A percentile compares a stretch with the other conserved stretches of the same genome.
Evolutionary conservation across 345 rosid species (phyloP).

Genomic region (Populus deltoides): DNA sequence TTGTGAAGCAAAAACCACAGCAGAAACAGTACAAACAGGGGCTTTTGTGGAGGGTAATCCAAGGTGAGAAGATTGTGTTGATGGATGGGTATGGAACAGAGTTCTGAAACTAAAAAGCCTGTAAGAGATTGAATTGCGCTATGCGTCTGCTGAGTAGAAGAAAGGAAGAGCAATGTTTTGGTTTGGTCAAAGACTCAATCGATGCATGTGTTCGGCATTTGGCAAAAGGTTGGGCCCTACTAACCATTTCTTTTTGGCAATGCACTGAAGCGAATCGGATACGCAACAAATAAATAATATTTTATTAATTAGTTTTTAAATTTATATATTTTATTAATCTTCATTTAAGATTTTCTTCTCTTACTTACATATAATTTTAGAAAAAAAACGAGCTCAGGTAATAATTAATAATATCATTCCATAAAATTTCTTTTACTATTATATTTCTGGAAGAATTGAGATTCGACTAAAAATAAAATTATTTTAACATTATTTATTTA

Average conservation of each 20-base stretch:
- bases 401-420: no score
- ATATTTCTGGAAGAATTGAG: no score
- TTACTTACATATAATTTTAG: background rate
- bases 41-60: background rate
- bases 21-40: background rate
- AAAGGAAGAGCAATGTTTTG: background rate
- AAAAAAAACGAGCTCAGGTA: no score
- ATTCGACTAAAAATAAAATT: no score
- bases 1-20: background rate
- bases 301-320: no score
- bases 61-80: background rate
- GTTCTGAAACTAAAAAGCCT: background rate
- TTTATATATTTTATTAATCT: no score
- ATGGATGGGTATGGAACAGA: background rate
- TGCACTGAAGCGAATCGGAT: background rate
- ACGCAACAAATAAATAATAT: background rate
- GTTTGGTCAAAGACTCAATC: slow-evolving; percentile 1
- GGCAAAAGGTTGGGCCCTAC: background rate
- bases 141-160: background rate
- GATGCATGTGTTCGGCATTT: background rate
- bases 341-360: background rate
- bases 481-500: no score
- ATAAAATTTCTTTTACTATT: no score
- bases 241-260: background rate
- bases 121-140: background rate